Evolutionary conservation across 2,329 filamentous ascomycete species (phyloP), one percentile per base, ranked within the genome.

Genomic region (Penicillium sp.): DNA sequence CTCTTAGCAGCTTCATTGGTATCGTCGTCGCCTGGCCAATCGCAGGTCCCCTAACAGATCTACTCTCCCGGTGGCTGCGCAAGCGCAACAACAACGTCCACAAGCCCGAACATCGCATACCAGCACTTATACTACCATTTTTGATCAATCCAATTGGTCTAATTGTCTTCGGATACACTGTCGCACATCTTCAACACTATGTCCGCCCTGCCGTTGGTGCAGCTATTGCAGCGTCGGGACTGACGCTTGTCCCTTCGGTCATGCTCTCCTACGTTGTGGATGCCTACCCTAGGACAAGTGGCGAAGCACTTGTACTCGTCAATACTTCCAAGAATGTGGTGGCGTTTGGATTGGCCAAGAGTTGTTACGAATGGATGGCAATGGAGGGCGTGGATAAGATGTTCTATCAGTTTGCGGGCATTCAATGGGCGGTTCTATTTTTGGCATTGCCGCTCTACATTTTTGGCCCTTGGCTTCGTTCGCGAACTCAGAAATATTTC

Each of bases 21-120:
- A 70, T 75, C 53, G 62, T 72, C 1, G 39, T 75, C 0, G 72
- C 71, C 0, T 73, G 68, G 1, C 65, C 75, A 0, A 60, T 77
- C 4, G 65, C 66, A 8, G 74, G 74, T 0, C 74, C 74, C 0
- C 61, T 77, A 26, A 77, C 74, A 0, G 75, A 77, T 56, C 47
- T 58, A 7, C 58, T 75, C 26, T 74, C 73, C 10, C 67, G 66
- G 21, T 67, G 51, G 51, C 58, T 73, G 43, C 62, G 66, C n/a
- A 62, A 55, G 29, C 64, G 68, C 32, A 70, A 72, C 47, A 58
- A 60, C 32, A 65, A 67, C 21, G 45, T 71, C 21, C 71, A 74
- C 54, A 67, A 73, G 43, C 73, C 74, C 17, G 71, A 76, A 48
- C 68, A 74, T 56, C 66, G 72, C 23, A 60, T 76, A 2, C 68